Conservation (phyloP, 306 rosid species). For the Dalbergia cultrata region DNA sequence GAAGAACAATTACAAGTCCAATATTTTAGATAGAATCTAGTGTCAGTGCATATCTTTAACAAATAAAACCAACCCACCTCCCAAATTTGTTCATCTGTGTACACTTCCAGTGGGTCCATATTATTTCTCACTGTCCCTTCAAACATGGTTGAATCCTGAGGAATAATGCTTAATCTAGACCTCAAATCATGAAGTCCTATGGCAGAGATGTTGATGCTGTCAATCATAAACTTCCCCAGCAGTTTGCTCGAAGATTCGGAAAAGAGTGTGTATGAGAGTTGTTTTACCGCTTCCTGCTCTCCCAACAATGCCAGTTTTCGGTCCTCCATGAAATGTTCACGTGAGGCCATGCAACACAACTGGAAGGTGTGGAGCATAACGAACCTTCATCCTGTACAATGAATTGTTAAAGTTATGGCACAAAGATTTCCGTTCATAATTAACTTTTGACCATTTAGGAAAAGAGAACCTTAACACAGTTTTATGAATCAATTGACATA, state of each 20-base stretch:
- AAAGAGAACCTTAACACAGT: background rate
- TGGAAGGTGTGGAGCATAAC: slow-evolving; percentile 61
- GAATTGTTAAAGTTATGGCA: background rate
- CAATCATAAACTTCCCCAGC: slow-evolving; percentile 57
- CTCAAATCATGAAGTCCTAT: slow-evolving; percentile 67
- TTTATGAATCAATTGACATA: background rate
- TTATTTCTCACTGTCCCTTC: slow-evolving; percentile 67
- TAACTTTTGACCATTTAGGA: background rate
- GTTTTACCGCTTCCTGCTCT: slow-evolving; percentile 71
- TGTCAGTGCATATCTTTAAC: background rate
- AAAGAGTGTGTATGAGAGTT: slow-evolving; percentile 64
- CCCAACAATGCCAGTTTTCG: slow-evolving; percentile 66
- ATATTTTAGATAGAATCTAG: slow-evolving; percentile 16
- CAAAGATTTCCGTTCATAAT: background rate
- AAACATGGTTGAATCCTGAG: slow-evolving; percentile 71
- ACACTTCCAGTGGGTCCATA: slow-evolving; percentile 59
- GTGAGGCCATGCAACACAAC: slow-evolving; percentile 62
- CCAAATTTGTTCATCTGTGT: slow-evolving; percentile 67
- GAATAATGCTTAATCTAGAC: slow-evolving; percentile 67
- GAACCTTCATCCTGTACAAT: slow-evolving; percentile 51
- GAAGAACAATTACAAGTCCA: slow-evolving; percentile 5
- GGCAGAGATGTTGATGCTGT: slow-evolving; percentile 53
- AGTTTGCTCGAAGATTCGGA: slow-evolving; percentile 56
- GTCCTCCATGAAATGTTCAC: slow-evolving; percentile 57
- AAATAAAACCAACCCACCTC: slow-evolving; percentile 48